Percentiles rank a stretch among this genome's conserved stretches.
These are phyloP conservation scores for Strobilomyces dryophilus DNA, from an alignment of 768 basidiomycete species.

Conservation along the genomic window DNA sequence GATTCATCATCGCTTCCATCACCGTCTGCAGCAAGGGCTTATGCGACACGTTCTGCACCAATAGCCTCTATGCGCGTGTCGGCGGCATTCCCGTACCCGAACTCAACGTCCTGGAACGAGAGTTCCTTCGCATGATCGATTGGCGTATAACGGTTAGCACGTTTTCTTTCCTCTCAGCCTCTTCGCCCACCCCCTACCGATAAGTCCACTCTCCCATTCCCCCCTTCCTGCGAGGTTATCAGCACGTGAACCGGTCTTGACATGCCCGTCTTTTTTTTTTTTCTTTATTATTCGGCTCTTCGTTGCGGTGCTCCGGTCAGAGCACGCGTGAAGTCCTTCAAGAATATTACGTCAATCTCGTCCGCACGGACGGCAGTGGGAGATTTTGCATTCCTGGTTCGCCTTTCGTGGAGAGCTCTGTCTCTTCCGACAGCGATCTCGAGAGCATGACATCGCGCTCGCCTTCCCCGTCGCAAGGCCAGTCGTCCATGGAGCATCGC, in stretches of 20 bases:
- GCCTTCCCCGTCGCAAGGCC: conserved; percentile 39
- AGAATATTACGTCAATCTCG: conserved; percentile 92
- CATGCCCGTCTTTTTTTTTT: conserved; percentile 9
- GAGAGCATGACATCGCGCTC: conserved; percentile 50
- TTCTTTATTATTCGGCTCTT: neutral
- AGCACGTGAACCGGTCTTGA: conserved; percentile 19
- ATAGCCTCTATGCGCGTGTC: conserved; percentile 91
- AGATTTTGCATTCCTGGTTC: conserved; percentile 50
- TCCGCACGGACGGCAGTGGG: conserved; percentile 73
- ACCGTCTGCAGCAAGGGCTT: conserved; percentile 92
- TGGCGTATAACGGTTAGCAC: conserved; percentile 89
- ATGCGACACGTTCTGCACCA: conserved; percentile 94
- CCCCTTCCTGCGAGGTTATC: conserved; percentile 1
- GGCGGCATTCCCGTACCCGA: conserved; percentile 91
- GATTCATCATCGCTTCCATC: conserved; percentile 93
- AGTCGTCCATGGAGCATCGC: conserved; percentile 20
- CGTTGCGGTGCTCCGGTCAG: conserved; percentile 36
- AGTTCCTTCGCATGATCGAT: conserved; percentile 87
- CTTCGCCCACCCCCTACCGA: conserved; percentile 9
- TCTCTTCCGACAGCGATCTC: conserved; percentile 50
- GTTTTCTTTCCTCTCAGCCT: conserved; percentile 20
- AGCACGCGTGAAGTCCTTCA: conserved; percentile 88
- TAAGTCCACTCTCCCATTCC: neutral
- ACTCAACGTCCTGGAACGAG: conserved; percentile 91
- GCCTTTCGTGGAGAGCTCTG: conserved; percentile 37